Conservation (phyloP, 2,329 filamentous ascomycete species). For the Xylariaceae sp. region DNA sequence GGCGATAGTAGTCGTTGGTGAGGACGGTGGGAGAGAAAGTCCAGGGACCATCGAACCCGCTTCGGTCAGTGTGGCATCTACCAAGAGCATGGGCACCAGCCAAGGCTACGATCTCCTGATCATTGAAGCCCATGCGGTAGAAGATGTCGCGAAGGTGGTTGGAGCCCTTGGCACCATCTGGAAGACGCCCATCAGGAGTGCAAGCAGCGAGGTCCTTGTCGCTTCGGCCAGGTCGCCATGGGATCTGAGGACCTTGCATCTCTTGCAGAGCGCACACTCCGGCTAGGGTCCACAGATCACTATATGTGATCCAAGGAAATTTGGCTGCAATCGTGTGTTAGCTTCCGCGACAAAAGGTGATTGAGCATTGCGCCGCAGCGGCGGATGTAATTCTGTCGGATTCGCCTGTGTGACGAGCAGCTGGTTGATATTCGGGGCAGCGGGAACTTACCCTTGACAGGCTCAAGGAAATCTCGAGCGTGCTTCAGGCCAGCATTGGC, state of each 20-base stretch:
- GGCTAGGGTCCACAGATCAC: constrained; percentile 91
- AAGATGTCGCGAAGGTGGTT: constrained; percentile 90
- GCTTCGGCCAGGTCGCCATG: constrained; percentile 79
- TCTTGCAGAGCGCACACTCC: constrained; percentile 88
- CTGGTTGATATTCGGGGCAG: no score
- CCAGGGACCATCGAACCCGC: constrained; percentile 86
- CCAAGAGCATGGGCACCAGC: constrained; percentile 82
- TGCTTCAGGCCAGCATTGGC: constrained; percentile 86
- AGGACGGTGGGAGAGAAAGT: constrained; percentile 86
- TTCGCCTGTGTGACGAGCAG: no score
- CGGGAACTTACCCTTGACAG: constrained; percentile 66
- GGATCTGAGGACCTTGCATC: constrained; percentile 84
- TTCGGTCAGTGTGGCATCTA: constrained; percentile 84
- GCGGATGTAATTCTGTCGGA: no score
- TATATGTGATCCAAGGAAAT: constrained; percentile 95
- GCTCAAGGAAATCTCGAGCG: constrained; percentile 89
- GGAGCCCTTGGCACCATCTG: constrained; percentile 73
- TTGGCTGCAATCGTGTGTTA: constrained; percentile 44
- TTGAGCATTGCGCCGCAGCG: no score
- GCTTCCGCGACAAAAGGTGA: neutral
- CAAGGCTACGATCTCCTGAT: constrained; percentile 92
- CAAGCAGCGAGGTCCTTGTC: constrained; percentile 79
- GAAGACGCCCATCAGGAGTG: constrained; percentile 85
- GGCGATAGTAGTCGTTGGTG: constrained; percentile 91
- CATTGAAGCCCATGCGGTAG: constrained; percentile 94